Evolutionary conservation across 768 basidiomycete genomes (phyloP).

Genomic region (Boletus subparvulus): DNA sequence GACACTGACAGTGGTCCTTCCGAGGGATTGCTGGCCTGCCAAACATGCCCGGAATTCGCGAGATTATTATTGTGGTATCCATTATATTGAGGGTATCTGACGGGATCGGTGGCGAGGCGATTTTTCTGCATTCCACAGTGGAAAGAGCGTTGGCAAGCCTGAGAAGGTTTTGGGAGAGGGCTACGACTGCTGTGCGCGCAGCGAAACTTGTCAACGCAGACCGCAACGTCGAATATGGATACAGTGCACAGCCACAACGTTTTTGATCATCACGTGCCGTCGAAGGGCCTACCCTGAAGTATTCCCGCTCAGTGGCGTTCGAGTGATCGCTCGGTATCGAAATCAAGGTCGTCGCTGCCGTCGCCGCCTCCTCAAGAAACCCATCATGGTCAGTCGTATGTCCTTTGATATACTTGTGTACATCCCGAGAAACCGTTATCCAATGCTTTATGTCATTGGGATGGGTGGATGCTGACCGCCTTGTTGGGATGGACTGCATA

Average conservation of each 20-base stretch:
- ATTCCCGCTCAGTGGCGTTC: background rate
- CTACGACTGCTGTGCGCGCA: background rate
- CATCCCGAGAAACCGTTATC: background rate
- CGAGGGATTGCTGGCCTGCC: constrained; percentile 25
- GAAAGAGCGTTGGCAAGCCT: background rate
- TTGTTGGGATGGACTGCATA: constrained; percentile 21
- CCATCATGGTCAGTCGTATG: constrained; percentile 33
- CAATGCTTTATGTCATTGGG: background rate
- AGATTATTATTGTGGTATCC: constrained; percentile 18
- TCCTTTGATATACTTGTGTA: background rate
- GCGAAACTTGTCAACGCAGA: background rate
- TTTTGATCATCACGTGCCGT: constrained; percentile 23
- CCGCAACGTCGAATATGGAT: background rate
- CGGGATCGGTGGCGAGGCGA: constrained; percentile 2
- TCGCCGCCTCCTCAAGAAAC: constrained; percentile 28
- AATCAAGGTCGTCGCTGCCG: constrained; percentile 24
- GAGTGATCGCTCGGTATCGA: constrained; percentile 13
- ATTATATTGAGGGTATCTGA: constrained; percentile 20
- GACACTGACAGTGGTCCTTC: constrained; percentile 10
- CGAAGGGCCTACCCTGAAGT: constrained; percentile 26
- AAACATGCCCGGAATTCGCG: constrained; percentile 13
- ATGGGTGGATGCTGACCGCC: constrained; percentile 29
- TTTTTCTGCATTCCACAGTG: constrained; percentile 25
- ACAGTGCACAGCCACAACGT: constrained; percentile 11
- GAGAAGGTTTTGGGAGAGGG: background rate